Percentiles rank a stretch among this genome's conserved stretches.
Conservation (phyloP, 306 rosid species). For the Lotus japonicus region DNA sequence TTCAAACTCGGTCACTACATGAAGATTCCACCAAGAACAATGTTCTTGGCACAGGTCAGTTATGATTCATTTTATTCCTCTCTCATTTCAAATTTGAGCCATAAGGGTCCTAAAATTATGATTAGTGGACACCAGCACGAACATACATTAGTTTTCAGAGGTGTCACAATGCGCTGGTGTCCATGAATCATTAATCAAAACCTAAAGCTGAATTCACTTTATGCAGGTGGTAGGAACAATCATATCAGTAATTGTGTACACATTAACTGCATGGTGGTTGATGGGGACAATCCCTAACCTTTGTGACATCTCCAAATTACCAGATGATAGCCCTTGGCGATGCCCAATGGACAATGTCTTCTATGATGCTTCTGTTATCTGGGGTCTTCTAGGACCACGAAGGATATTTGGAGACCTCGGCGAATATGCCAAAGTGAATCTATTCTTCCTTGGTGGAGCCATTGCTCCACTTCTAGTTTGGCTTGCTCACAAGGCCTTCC, state of each 20-base stretch:
- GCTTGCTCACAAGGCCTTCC: conserved; percentile 62
- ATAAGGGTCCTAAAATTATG: too few species aligned
- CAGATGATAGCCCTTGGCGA: conserved; percentile 63
- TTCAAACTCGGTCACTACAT: conserved; percentile 92
- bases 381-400: conserved; percentile 89
- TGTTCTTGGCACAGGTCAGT: conserved; percentile 86
- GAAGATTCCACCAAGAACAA: conserved; percentile 92
- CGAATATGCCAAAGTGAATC: conserved; percentile 52
- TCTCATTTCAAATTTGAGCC: background rate
- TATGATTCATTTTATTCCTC: background rate
- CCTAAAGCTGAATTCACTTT: background rate
- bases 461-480: conserved; percentile 65
- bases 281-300: conserved; percentile 61
- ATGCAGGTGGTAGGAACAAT: conserved; percentile 68
- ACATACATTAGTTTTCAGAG: too few species aligned
- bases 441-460: conserved; percentile 72
- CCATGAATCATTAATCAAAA: too few species aligned
- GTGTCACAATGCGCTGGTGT: too few species aligned
- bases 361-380: conserved; percentile 74
- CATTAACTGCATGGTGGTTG: conserved; percentile 78
- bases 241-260: conserved; percentile 51
- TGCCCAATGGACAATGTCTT: conserved; percentile 77
- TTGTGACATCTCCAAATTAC: conserved; percentile 44
- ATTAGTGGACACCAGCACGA: too few species aligned
- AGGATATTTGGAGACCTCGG: conserved; percentile 81